Evolutionary conservation across 495 filamentous ascomycete genomes (phyloP).

Genomic region (Podospora conica): DNA sequence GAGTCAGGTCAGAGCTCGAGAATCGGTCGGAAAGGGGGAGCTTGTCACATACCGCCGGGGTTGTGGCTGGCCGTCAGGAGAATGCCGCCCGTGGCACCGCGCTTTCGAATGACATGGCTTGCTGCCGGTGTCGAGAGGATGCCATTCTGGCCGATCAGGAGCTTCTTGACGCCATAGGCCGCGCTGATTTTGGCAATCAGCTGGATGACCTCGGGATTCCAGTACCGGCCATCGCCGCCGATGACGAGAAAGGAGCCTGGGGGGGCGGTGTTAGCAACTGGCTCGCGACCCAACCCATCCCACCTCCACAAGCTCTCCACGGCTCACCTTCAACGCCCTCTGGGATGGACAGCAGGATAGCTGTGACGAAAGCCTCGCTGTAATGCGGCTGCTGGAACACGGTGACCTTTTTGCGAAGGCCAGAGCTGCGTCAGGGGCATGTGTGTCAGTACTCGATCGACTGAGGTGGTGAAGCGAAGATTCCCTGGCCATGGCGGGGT

Average conservation of each 20-base stretch:
- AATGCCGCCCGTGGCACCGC: slow-evolving; percentile 92
- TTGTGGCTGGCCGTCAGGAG: slow-evolving; percentile 97
- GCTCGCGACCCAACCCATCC: background rate
- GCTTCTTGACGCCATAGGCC: slow-evolving; percentile 98
- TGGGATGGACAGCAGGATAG: slow-evolving; percentile 90
- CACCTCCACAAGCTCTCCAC: background rate
- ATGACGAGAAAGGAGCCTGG: slow-evolving; percentile 83
- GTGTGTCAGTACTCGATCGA: slow-evolving; percentile 5
- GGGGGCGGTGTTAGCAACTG: background rate
- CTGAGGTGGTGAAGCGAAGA: slow-evolving; percentile 11
- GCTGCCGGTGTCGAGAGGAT: slow-evolving; percentile 95
- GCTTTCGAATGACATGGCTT: slow-evolving; percentile 88
- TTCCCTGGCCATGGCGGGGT: slow-evolving; percentile 25
- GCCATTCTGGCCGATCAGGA: slow-evolving; percentile 89
- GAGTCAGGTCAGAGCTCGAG: background rate
- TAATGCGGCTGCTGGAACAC: slow-evolving; percentile 95
- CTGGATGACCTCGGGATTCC: slow-evolving; percentile 93
- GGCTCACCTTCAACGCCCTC: slow-evolving; percentile 67
- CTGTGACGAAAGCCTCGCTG: slow-evolving; percentile 89
- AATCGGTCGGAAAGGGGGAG: background rate
- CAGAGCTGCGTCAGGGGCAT: slow-evolving; percentile 56
- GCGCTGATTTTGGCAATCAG: slow-evolving; percentile 95
- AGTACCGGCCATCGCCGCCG: slow-evolving; percentile 94
- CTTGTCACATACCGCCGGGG: slow-evolving; percentile 70
- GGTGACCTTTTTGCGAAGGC: slow-evolving; percentile 96